A percentile compares a stretch with the other conserved stretches of the same genome.
Conservation (phyloP, 2,329 filamentous ascomycete genomes). For the Botrytis tulipae region DNA sequence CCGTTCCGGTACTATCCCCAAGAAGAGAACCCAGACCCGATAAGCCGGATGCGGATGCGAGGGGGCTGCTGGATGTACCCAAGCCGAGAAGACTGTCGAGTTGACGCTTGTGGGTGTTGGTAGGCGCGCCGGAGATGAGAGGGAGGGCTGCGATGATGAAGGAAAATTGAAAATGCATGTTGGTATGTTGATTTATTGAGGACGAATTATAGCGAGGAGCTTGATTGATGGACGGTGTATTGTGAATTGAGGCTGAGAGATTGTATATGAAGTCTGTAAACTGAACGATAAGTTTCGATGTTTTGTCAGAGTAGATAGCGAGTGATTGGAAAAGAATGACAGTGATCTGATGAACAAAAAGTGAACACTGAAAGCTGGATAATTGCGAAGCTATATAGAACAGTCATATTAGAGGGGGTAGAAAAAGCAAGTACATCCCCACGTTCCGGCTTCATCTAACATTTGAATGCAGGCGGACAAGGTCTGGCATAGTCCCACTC, state of each 20-base stretch:
- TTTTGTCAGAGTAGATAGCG: not conserved
- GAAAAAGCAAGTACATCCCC: not conserved
- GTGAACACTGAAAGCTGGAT: not conserved
- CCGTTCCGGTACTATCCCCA: not conserved
- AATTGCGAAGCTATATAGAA: not conserved
- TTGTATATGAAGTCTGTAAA: not conserved
- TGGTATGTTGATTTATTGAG: not conserved
- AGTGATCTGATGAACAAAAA: not conserved
- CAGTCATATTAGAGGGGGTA: not conserved
- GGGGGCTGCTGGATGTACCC: not conserved
- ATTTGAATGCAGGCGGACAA: too few species aligned
- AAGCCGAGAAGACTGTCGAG: not conserved
- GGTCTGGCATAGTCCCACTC: not conserved
- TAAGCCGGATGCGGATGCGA: not conserved
- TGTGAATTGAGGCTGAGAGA: not conserved
- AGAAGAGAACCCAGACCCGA: not conserved
- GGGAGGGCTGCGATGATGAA: not conserved
- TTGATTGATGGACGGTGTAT: not conserved
- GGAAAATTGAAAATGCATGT: not conserved
- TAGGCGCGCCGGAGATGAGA: not conserved
- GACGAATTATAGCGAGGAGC: accelerated
- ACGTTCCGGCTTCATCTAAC: not conserved
- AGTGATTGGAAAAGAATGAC: not conserved
- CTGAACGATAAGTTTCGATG: not conserved
- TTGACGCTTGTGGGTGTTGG: not conserved